Conservation (phyloP, 768 basidiomycete species). For the Hysterangium stoloniferum region DNA sequence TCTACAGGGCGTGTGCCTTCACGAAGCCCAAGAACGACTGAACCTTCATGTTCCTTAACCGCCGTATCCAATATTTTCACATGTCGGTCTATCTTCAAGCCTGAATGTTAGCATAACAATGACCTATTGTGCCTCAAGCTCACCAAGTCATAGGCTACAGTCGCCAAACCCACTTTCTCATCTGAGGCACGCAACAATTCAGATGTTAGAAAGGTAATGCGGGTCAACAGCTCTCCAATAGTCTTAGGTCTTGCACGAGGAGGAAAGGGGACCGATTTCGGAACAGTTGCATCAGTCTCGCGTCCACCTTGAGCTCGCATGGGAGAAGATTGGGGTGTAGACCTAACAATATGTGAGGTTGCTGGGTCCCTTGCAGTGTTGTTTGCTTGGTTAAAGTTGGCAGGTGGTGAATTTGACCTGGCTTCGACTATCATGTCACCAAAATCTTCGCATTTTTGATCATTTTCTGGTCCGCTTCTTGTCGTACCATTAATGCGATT, state of each 20-base stretch:
- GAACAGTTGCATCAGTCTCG: slow-evolving; percentile 9
- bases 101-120: slow-evolving; percentile 6
- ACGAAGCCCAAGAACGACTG: slow-evolving; percentile 44
- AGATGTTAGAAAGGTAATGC: slow-evolving; percentile 52
- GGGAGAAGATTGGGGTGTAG: not conserved
- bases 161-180: slow-evolving; percentile 72
- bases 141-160: slow-evolving; percentile 64
- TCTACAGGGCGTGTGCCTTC: slow-evolving; percentile 39
- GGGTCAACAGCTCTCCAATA: slow-evolving; percentile 44
- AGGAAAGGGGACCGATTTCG: slow-evolving; percentile 11
- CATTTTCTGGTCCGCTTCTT: no score
- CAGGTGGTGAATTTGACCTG: no score
- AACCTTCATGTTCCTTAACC: slow-evolving; percentile 53
- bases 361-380: no score
- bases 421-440: no score
- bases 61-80: slow-evolving; percentile 70
- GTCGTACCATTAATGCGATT: no score
- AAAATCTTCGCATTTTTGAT: no score
- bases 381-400: no score
- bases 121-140: slow-evolving; percentile 19
- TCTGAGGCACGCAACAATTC: slow-evolving; percentile 56
- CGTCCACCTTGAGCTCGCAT: slow-evolving; percentile 2
- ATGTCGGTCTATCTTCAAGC: slow-evolving; percentile 64
- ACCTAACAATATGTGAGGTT: no score
- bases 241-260: slow-evolving; percentile 22